Percentiles rank a stretch among this genome's conserved stretches.
Conservation (phyloP, 768 basidiomycete genomes). For the Leccinum subtestaceum region DNA sequence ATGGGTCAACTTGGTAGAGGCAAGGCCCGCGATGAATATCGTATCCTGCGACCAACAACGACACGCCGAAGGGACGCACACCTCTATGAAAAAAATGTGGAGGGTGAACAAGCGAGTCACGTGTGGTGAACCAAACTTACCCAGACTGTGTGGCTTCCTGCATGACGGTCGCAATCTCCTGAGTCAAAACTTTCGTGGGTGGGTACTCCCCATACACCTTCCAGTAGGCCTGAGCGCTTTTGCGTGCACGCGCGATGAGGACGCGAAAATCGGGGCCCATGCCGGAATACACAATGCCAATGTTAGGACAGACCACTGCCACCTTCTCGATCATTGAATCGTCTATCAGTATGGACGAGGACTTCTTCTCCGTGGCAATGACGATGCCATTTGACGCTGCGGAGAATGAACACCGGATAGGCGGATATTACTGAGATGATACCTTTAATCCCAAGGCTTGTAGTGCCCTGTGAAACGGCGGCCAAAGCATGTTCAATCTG, state of each 20-base stretch:
- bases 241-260: slow-evolving; percentile 89
- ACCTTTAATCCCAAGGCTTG: slow-evolving; percentile 99
- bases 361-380: slow-evolving; percentile 99
- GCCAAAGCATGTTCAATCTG: slow-evolving; percentile 99
- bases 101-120: slow-evolving; percentile 27
- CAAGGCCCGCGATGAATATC: slow-evolving; percentile 91
- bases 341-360: slow-evolving; percentile 96
- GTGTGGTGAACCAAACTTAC: slow-evolving; percentile 46
- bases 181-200: slow-evolving; percentile 91
- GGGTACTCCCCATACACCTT: slow-evolving; percentile 99
- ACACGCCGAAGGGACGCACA: slow-evolving; percentile 98
- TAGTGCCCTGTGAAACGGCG: slow-evolving; percentile 92
- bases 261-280: slow-evolving; percentile 99
- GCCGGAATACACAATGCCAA: slow-evolving; percentile 98
- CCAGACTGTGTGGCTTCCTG: slow-evolving; percentile 99
- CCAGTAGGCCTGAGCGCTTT: slow-evolving; percentile 99
- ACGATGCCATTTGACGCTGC: slow-evolving; percentile 98
- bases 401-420: slow-evolving; percentile 14
- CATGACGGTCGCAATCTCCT: slow-evolving; percentile 97
- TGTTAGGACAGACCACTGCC: slow-evolving; percentile 95
- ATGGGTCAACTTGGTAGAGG: slow-evolving; percentile 99
- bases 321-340: slow-evolving; percentile 98
- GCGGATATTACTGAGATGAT: slow-evolving; percentile 29
- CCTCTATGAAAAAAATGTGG: slow-evolving; percentile 61
- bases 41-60: slow-evolving; percentile 95